Evolutionary conservation across 2,329 filamentous ascomycete genomes (phyloP), one percentile per base, ranked within the genome.

Genomic region (Thielaviopsis punctulata): DNA sequence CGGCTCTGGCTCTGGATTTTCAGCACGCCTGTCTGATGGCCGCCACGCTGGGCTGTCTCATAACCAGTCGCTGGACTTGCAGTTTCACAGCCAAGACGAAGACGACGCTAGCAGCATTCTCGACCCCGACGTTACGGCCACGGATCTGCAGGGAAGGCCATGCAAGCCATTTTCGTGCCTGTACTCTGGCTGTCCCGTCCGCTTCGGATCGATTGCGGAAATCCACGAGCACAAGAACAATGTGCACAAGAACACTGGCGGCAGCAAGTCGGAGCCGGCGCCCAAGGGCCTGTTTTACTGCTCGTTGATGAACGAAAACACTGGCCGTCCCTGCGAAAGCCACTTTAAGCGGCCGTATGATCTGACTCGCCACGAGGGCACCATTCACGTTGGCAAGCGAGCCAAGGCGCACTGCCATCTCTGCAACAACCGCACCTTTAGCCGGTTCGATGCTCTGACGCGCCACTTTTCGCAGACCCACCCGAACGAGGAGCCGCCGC

Each of bases 391-490:
- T 60, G 82, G 81, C 1, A 80, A 86, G 60, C 95, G 95, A 73
- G 82, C 89, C 65, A 96, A 96, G 71, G 88, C 95, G 7, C 82
- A 87, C 45, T 98, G 92, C 66, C 81, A 89, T 57, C 69, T 95
- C 47, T 98, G 92, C 68, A 89, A 96, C 61, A 90, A 96, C 62
- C 96, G 96, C 75, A 93, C 87, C 0, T 98, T 98, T 63, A 95
- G 88, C 60, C 80, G 92, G 54, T 92, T 90, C 57, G 92, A 98
- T 69, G 92, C 92, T 1, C 73, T 96, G 47, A 96, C 90, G 13
- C 75, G 92, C 56, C 92, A 98, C 64, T 93, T 95, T 75, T 80
- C 88, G 33, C 89, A 95, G 48, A 90, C 93, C 57, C 90, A 95
- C 65, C 89, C 90, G 0, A 86, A 95, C 56, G 76, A 90, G 52